Evolutionary conservation across 2,329 filamentous ascomycete genomes (phyloP).

Genomic region (Colletotrichum sp.): DNA sequence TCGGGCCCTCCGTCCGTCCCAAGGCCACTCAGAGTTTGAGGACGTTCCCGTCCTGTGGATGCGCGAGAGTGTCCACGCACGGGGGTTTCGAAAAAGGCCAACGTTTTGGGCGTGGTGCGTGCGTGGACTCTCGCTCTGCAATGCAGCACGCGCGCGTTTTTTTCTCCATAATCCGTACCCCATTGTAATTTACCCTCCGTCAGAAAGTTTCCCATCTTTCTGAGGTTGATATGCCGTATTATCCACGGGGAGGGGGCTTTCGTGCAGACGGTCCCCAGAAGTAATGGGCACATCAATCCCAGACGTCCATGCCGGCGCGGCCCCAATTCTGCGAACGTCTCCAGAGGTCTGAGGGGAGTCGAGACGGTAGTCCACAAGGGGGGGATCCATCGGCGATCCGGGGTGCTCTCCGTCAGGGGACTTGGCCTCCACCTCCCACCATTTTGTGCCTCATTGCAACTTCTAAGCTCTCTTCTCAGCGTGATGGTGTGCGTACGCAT

Average conservation of each 20-base stretch:
- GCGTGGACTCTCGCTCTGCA: neutral
- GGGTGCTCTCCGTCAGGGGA: neutral
- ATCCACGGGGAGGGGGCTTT: neutral
- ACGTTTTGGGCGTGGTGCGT: neutral
- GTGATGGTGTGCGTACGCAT: neutral
- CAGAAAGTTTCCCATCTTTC: neutral
- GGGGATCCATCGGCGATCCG: slow-evolving; percentile 5
- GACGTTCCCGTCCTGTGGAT: neutral
- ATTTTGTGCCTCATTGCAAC: neutral
- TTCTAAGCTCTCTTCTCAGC: neutral
- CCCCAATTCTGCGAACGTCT: neutral
- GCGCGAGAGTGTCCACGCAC: neutral
- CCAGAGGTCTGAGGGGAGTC: neutral
- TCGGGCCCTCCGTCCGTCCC: slow-evolving; percentile 12
- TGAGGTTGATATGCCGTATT: neutral
- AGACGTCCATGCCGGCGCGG: neutral
- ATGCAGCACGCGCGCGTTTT: neutral
- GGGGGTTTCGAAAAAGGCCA: neutral
- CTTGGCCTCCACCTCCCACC: neutral
- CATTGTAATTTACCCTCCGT: neutral
- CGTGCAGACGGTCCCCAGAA: neutral
- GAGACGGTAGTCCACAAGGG: neutral
- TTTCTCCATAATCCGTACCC: neutral
- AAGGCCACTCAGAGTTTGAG: neutral
- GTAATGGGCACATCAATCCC: neutral